Base-by-base conservation (phyloP, 352 stramenopile genomes). In the Phytophthora pistaciae region DNA sequence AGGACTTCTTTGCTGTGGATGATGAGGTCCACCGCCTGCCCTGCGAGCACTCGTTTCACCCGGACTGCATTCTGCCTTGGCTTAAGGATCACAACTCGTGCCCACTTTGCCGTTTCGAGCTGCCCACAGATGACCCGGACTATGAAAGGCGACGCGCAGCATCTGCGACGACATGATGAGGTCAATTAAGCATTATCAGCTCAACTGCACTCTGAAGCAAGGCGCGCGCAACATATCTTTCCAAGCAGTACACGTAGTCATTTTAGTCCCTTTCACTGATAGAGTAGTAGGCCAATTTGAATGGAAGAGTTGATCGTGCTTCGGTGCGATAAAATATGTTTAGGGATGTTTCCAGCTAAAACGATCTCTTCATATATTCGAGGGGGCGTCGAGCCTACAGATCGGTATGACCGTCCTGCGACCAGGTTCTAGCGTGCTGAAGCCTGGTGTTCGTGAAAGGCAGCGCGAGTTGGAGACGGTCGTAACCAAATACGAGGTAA, bases 81-180 rank as follows among this genome's bases (percentile, higher is more conserved):
- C 79, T 96, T 42, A 92, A 94, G 64, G 82, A 95, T 80, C 90
- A 96, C 76, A 96, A 96, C 53, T 96, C 90, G 65, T 96, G 90
- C 44, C 90, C 90, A 21, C 84, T 96, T 46, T 96, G 90, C 53
- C 88, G 90, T 50, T 91, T 89, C 53, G 90, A 96, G 66, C 69
- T 96, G 16, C 88, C 90, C 5, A 96, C 90, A 57, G 90, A 96
- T 55, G 90, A 96, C 60, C 62, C 80, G 38, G 90, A 96, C 54
- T 96, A 96, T 49, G 90, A 94, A 58, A 77, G 84, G 36, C 85
- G 85, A 67, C 80, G 71, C 21, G 68, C 75, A 50, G 52, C 63
- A 25, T 65, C 71, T 10, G 59, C 70, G 18, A 71, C 59, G n/a
- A 71, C 60, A 52, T 77, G 66, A 75, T 36, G 53, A 53, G 49